phyloP scores from a whole-genome alignment of 1,139 yeast genomes.

The Hyphopichia wangnamkhiaoensis region DNA sequence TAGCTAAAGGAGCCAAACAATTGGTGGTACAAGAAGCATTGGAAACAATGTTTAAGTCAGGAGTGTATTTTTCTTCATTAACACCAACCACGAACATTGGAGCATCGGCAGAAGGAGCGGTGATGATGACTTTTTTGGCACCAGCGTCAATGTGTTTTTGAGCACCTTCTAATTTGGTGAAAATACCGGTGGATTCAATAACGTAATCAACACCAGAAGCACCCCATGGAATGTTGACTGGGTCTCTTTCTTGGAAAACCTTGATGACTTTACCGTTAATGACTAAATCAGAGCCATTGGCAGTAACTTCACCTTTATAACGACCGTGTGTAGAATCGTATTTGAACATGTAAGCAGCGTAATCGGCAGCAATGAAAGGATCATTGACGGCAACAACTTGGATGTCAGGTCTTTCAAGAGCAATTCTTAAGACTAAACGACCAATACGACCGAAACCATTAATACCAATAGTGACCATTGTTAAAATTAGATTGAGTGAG shows the following conservation, averaged over 20 bases:
- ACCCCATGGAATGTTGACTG: constrained; percentile 82
- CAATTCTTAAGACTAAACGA: constrained; percentile 81
- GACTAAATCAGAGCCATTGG: constrained; percentile 56
- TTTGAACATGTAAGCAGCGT: constrained; percentile 87
- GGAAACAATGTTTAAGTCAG: constrained; percentile 71
- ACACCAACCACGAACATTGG: constrained; percentile 90
- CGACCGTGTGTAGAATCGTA: constrained; percentile 86
- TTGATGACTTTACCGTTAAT: constrained; percentile 69
- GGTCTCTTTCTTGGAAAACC: constrained; percentile 78
- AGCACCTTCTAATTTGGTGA: constrained; percentile 78
- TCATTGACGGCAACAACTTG: constrained; percentile 80
- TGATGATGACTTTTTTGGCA: constrained; percentile 86
- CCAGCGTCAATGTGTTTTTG: constrained; percentile 80
- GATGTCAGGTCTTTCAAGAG: constrained; percentile 68
- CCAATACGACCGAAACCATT: constrained; percentile 92
- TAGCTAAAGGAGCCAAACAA: constrained; percentile 88
- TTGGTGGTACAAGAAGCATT: constrained; percentile 91
- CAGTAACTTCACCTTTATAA: constrained; percentile 66
- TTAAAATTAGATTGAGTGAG: not conserved
- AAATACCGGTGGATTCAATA: constrained; percentile 88
- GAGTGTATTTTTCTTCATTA: constrained; percentile 69
- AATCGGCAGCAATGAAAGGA: constrained; percentile 80
- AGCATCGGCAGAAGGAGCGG: constrained; percentile 86
- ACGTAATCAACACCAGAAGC: constrained; percentile 73
- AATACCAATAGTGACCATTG: constrained; percentile 57